Conservation (phyloP, 345 rosid species). For the Euphorbia peplus region DNA sequence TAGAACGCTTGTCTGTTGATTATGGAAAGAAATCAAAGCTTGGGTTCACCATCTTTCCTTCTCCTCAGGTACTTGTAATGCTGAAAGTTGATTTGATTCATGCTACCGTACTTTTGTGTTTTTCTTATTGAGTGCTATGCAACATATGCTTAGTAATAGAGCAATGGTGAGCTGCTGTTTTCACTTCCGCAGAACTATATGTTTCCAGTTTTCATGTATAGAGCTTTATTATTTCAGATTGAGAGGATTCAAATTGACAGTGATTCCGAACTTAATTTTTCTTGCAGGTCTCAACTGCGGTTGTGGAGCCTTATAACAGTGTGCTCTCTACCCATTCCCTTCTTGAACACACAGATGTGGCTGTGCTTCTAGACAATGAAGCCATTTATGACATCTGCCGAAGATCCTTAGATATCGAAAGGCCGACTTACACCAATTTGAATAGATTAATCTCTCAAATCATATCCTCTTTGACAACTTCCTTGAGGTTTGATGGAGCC, state of each 20-base stretch:
- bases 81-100: background rate
- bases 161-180: too few relatives aligned
- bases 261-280: background rate
- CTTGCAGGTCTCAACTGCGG: constrained; percentile 37
- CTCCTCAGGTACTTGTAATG: constrained; percentile 31
- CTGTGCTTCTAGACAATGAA: constrained; percentile 37
- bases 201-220: background rate
- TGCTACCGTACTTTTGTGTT: background rate
- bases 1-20: constrained; percentile 38
- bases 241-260: background rate
- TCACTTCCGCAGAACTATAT: background rate
- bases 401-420: constrained; percentile 34
- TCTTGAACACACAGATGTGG: constrained; percentile 38
- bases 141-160: background rate
- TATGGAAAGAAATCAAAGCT: constrained; percentile 39
- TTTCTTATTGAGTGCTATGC: background rate
- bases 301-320: constrained; percentile 41
- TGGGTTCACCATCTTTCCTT: constrained; percentile 37
- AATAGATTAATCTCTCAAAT: constrained; percentile 37
- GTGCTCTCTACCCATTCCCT: constrained; percentile 39
- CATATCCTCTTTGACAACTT: constrained; percentile 36
- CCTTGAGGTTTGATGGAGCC: constrained; percentile 39
- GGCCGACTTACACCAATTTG: constrained; percentile 38
- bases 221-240: background rate
- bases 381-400: constrained; percentile 38